Base-by-base conservation (phyloP, 2,329 filamentous ascomycete species). In the Pseudocercospora vitis region DNA sequence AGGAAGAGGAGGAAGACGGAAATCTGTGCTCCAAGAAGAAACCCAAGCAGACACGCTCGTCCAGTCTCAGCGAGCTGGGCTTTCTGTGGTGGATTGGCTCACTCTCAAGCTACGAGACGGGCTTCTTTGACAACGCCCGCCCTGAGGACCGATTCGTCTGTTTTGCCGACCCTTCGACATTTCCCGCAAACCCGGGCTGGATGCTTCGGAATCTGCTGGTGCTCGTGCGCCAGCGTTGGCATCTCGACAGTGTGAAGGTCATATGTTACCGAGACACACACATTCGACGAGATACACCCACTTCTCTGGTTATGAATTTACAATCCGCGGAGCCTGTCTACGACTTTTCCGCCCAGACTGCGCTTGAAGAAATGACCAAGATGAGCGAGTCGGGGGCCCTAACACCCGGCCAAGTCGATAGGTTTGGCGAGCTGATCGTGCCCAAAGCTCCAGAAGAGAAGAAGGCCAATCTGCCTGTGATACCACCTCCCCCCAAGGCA, bases 111-210 rank as follows among this genome's bases (percentile, higher is more conserved):
- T 96, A 88, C 64, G 94, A 99, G 68, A 81, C 80, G 19, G 91
- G 89, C 1, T 99, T 99, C 73, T 99, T 99, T 70, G 79, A 87
- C 40, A 80, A 81, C 16, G 78, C 87, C 5, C 74, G 81, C 2
- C 78, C 83, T n/a, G 80, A 87, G 61, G 89, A 97, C 70, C 82
- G 82, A 57, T 96, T 86, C 67, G 81, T 97, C 16, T 85, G 87
- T 47, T 97, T 99, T 69, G 88, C 88, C 16, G 94, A 99, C 68
- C 89, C 94, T 0, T 97, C 94, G 0, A 96, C 90, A 16, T 97
- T 96, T 68, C 77, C 85, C 0, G 82, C 88, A 55, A 88, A 91
- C 45, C 92, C 94, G 1, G 91, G 91, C 0, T 99, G 94, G 94
- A 90, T 92, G 69, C 74, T 99, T 45, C 81, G 94, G 48, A 99